phyloP scores from a whole-genome alignment of 2,329 filamentous ascomycete genomes.

The Hymenoscyphus repandus region DNA sequence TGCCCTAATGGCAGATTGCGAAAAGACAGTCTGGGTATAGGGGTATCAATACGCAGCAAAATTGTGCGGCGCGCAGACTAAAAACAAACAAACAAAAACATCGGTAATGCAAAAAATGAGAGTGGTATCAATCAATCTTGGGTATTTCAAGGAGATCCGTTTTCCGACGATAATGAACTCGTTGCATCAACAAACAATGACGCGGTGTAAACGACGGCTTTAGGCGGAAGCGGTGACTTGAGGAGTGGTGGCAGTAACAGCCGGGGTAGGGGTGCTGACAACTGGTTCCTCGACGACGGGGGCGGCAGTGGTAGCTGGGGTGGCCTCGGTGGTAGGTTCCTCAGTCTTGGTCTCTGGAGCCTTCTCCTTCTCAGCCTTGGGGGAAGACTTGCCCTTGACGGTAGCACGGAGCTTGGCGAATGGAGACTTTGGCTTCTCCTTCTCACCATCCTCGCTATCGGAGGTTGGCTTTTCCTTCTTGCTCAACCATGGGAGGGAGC shows the following conservation, averaged over 20 bases:
- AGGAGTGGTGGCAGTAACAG: conserved; percentile 22
- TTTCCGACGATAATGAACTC: conserved; percentile 30
- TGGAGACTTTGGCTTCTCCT: conserved; percentile 28
- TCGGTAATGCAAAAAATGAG: conserved; percentile 32
- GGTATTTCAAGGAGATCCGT: conserved; percentile 35
- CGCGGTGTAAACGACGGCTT: conserved; percentile 6
- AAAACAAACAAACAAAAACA: conserved; percentile 24
- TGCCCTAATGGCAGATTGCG: conserved; percentile 35
- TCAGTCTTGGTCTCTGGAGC: conserved; percentile 30
- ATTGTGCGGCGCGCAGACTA: conserved; percentile 25
- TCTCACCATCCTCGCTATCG: conserved; percentile 40
- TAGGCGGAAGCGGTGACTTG: conserved; percentile 21
- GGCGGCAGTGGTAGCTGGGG: conserved; percentile 23
- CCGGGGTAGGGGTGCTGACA: conserved; percentile 19
- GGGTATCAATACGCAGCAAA: conserved; percentile 35
- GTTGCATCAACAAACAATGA: conserved; percentile 17
- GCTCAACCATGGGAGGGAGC: conserved; percentile 54
- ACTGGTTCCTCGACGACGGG: conserved; percentile 25
- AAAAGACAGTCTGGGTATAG: conserved; percentile 36
- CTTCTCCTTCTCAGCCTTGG: conserved; percentile 42
- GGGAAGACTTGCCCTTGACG: conserved; percentile 31
- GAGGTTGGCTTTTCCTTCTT: conserved; percentile 49
- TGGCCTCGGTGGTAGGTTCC: conserved; percentile 37
- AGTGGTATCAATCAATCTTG: conserved; percentile 34
- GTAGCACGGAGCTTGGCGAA: conserved; percentile 34